Base-by-base conservation (phyloP, 164 flowering plant species). In the Dillenia turbinata region DNA sequence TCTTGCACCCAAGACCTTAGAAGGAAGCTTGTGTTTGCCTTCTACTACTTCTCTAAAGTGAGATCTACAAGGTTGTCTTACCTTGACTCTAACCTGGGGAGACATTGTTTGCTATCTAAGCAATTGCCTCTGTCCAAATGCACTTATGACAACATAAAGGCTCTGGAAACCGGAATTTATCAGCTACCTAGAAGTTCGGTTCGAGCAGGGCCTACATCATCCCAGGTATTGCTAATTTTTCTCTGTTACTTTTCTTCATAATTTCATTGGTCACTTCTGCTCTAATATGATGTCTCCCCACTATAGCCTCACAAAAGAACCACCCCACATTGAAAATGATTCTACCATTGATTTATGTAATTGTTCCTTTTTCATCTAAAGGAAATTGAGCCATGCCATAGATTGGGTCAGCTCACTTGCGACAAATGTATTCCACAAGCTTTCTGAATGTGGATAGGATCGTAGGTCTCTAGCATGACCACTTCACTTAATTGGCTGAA, bases 41-140 rank as follows among this genome's bases (percentile, higher is more conserved):
- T 82, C 63, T 84, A 75, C 75, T 82, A 66, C 68, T 87, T 81
- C 66, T 60, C 77, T 72, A 73, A 75, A 62, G 60, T 90, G 62
- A 66, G 71, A 69, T 52, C 58, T 62, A 78, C 83, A 1, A 81
- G 73, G 62, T 87, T 94, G 98, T 17, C 64, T 63, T 71, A 67
- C 71, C 75, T 94, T 55, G 93, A 89, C 63, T 49, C 59, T 55
- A 75, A 71, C 64, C 75, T 89, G 40, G 74, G 63, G 78, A 72
- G 61, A 45, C 70, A 77, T 56, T 87, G 87, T 70, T 52, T 66
- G 47, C 68, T 83, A 46, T 52, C 68, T 22, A 79, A 79, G 80
- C 84, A 81, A 55, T 72, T 94, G 49, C 84, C 90, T 59, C 69
- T 87, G 44, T 62, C 84, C n/a, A 90, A 89, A 52, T 94, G 99